phyloP scores from a whole-genome alignment of 345 rosid species.

The Odontarrhena argentea region DNA sequence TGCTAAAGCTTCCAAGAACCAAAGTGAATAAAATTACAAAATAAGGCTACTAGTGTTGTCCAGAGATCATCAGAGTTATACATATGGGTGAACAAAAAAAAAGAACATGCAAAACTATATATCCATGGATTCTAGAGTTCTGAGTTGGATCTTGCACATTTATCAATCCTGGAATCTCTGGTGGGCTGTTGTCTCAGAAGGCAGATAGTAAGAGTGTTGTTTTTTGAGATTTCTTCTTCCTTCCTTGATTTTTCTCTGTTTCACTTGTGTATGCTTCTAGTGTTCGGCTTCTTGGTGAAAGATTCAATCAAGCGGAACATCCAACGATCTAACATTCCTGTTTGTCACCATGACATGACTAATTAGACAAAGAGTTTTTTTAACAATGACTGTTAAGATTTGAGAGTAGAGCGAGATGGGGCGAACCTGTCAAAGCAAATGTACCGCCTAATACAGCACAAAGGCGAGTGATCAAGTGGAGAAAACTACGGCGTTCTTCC shows the following conservation, averaged over 20 bases:
- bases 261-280: slow-evolving; percentile 35
- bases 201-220: slow-evolving; percentile 13
- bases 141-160: slow-evolving; percentile 22
- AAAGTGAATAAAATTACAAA: slow-evolving; percentile 26
- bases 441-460: slow-evolving; percentile 99
- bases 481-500: slow-evolving; percentile 90
- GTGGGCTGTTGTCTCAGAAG: slow-evolving; percentile 13
- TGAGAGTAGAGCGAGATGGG: slow-evolving; percentile 3
- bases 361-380: neutral
- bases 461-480: slow-evolving; percentile 92
- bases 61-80: slow-evolving; percentile 25
- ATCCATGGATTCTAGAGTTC: slow-evolving; percentile 27
- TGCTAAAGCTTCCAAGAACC: neutral
- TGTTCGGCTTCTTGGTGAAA: slow-evolving; percentile 48
- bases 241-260: slow-evolving; percentile 18
- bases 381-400: neutral
- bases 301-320: slow-evolving; percentile 80
- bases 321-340: slow-evolving; percentile 99
- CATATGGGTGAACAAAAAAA: slow-evolving; percentile 5
- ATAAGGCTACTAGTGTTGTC: slow-evolving; percentile 28
- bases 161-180: slow-evolving; percentile 31
- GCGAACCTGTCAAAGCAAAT: slow-evolving; percentile 93
- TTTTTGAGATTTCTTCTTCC: slow-evolving; percentile 26
- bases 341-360: neutral
- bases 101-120: slow-evolving; percentile 19